Conservation (phyloP, 2,329 filamentous ascomycete species). For the Exophiala lecanii-corni region DNA sequence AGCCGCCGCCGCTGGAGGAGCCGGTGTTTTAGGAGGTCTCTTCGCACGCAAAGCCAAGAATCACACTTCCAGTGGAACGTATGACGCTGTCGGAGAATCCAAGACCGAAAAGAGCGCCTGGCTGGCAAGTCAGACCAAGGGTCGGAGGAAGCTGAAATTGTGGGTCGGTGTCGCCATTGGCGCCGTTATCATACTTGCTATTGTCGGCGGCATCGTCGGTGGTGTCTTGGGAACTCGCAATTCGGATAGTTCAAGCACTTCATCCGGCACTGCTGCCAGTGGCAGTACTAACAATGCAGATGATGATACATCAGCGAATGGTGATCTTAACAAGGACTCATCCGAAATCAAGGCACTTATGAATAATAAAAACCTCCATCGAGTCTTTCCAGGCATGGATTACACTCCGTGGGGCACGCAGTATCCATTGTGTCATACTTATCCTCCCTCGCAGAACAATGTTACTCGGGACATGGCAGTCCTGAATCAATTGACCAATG, state of each 20-base stretch:
- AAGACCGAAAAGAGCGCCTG: conserved; percentile 61
- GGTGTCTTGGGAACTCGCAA: conserved; percentile 59
- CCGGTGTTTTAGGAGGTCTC: conserved; percentile 40
- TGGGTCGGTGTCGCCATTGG: conserved; percentile 61
- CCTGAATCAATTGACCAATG: conserved; percentile 83
- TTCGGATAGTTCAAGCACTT: conserved; percentile 31
- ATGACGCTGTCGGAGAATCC: conserved; percentile 49
- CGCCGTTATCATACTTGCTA: conserved; percentile 63
- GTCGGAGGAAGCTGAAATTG: conserved; percentile 65
- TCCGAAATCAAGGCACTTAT: conserved; percentile 74
- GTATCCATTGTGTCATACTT: conserved; percentile 73
- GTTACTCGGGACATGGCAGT: conserved; percentile 87
- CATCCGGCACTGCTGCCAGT: conserved; percentile 25
- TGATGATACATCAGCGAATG: conserved; percentile 58
- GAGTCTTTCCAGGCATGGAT: conserved; percentile 91
- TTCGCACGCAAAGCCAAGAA: conserved; percentile 37
- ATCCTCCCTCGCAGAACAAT: conserved; percentile 87
- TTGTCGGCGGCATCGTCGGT: conserved; percentile 70
- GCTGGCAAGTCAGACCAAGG: conserved; percentile 55
- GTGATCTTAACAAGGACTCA: conserved; percentile 70
- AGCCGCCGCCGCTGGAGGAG: conserved; percentile 43
- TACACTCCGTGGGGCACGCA: conserved; percentile 91
- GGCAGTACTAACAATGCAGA: conserved; percentile 43
- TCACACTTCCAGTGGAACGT: conserved; percentile 43
- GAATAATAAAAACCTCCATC: conserved; percentile 77